Evolutionary conservation across 768 basidiomycete species (phyloP).

Genomic region (Trametopsis cervina): DNA sequence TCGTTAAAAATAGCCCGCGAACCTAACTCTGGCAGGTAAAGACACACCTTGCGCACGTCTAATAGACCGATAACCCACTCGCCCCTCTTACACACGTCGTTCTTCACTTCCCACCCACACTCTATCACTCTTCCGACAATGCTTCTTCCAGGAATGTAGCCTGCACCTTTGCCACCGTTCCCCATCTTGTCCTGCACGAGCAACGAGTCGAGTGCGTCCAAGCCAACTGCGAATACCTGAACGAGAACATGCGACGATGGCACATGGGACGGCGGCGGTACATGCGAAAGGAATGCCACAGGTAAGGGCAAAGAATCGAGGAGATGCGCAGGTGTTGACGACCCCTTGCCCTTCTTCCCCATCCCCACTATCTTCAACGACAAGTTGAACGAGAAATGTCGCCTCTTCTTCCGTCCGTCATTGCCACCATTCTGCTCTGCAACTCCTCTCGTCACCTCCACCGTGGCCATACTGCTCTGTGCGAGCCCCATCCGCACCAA

Average conservation of each 20-base stretch:
- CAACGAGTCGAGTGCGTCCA: conserved; percentile 68
- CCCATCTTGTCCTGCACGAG: conserved; percentile 45
- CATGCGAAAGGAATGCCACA: conserved; percentile 26
- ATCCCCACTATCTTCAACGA: conserved; percentile 15
- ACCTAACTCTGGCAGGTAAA: conserved; percentile 4
- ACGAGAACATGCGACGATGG: conserved; percentile 66
- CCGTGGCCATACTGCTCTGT: conserved; percentile 83
- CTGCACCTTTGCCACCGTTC: conserved; percentile 25
- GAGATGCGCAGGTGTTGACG: conserved; percentile 18
- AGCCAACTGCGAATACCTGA: conserved; percentile 84
- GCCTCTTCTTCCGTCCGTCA: conserved; percentile 11
- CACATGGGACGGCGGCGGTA: conserved; percentile 66
- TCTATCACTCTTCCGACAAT: conserved; percentile 82
- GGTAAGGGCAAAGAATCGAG: conserved; percentile 19
- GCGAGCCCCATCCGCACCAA: conserved; percentile 72
- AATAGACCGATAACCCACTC: conserved; percentile 85
- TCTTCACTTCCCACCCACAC: conserved; percentile 73
- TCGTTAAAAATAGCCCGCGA: conserved; percentile 12
- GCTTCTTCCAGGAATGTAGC: conserved; percentile 82
- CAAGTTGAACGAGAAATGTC: conserved; percentile 16
- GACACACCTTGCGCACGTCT: conserved; percentile 71
- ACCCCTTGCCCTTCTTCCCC: conserved; percentile 12
- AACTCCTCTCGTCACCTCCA: conserved; percentile 64
- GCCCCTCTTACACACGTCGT: conserved; percentile 52
- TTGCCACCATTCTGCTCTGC: conserved; percentile 14